A percentile compares a stretch with the other conserved stretches of the same genome.
phyloP scores from a whole-genome alignment of 225 moss, liverwort and hornwort species.

The Physcomitrellopsis africana region DNA sequence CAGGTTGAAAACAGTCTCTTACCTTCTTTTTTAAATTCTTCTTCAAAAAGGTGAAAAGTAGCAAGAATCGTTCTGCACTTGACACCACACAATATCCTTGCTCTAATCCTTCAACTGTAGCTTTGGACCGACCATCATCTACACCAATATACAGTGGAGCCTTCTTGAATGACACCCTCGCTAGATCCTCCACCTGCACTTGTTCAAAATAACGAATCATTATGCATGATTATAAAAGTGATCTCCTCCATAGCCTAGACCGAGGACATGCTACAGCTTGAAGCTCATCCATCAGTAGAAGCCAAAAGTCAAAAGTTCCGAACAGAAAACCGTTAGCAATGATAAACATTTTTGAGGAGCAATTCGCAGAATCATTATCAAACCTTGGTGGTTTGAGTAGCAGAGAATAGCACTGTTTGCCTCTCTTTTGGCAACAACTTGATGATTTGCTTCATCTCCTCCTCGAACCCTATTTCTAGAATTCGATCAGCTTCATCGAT shows the following conservation, averaged over 20 bases:
- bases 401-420: slow-evolving; percentile 97
- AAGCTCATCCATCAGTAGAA: neutral
- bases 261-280: neutral
- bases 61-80: slow-evolving; percentile 89
- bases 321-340: neutral
- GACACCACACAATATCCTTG: slow-evolving; percentile 96
- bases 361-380: slow-evolving; percentile 3
- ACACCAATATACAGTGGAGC: slow-evolving; percentile 97
- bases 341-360: neutral
- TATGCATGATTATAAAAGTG: neutral
- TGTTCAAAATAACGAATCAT: slow-evolving; percentile 6
- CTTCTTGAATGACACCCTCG: slow-evolving; percentile 87
- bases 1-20: neutral
- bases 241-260: neutral
- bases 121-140: slow-evolving; percentile 92
- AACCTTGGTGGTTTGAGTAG: slow-evolving; percentile 97
- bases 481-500: slow-evolving; percentile 99
- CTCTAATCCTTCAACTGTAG: slow-evolving; percentile 96
- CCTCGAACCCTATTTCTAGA: slow-evolving; percentile 97
- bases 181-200: slow-evolving; percentile 88
- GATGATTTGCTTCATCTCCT: slow-evolving; percentile 99
- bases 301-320: neutral
- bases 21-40: slow-evolving; percentile 99
- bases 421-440: slow-evolving; percentile 97
- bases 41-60: slow-evolving; percentile 95